Conservation (phyloP, 1,284 basidiomycete genomes). For the Trichosporon sp. region DNA sequence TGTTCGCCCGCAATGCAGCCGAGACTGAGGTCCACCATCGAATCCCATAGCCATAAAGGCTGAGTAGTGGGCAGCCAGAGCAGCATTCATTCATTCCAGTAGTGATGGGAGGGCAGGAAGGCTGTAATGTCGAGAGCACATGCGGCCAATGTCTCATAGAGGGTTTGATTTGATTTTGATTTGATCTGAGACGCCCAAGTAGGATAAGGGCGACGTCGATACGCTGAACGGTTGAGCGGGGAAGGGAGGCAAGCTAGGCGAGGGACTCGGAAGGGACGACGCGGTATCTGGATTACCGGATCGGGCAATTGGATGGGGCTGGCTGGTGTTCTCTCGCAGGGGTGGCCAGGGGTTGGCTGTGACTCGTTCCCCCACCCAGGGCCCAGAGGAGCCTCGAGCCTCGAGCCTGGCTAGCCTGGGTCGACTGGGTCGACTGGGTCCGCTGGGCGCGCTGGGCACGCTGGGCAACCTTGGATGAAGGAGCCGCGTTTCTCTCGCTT, state of each 20-base stretch:
- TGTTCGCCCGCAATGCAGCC: background rate
- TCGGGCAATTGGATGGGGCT: background rate
- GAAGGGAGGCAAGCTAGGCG: background rate
- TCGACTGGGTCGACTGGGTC: background rate
- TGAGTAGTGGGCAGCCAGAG: too few species aligned
- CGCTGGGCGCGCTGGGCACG: too few species aligned
- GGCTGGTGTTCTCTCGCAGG: background rate
- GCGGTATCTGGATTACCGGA: conserved; percentile 8
- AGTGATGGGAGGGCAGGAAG: too few species aligned
- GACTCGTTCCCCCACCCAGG: background rate
- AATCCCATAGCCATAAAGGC: background rate
- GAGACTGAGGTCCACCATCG: background rate
- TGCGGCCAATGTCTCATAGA: too few species aligned
- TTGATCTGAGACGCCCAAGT: background rate
- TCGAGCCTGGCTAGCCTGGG: background rate
- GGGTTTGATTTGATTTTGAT: background rate
- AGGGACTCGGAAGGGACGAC: background rate
- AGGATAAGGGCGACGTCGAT: background rate
- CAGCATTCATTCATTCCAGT: too few species aligned
- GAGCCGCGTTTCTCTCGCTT: too few species aligned
- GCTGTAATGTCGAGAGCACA: too few species aligned
- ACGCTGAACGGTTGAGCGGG: background rate
- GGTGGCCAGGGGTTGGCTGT: background rate
- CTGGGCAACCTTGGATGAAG: too few species aligned
- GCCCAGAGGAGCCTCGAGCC: too few species aligned